Conservation (phyloP, 768 basidiomycete genomes). For the Xanthoconium purpureum region DNA sequence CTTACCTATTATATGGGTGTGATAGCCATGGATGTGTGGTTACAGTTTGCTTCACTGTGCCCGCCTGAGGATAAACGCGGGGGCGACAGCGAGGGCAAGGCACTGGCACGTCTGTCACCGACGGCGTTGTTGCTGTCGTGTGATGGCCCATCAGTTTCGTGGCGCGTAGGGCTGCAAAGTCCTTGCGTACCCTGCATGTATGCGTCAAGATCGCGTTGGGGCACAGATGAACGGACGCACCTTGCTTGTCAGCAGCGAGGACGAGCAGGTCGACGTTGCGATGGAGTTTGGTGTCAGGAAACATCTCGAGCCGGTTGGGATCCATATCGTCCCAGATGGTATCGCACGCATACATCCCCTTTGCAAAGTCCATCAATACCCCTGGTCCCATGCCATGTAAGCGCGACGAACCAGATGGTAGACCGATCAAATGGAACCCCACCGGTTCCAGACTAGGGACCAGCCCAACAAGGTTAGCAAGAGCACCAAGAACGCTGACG, state of each 20-base stretch:
- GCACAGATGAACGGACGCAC: not conserved
- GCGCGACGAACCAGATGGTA: not conserved
- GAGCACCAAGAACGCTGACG: too few species aligned
- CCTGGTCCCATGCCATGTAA: conserved; percentile 22
- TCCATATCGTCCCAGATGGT: conserved; percentile 49
- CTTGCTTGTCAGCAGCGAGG: conserved; percentile 38
- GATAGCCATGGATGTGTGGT: too few species aligned
- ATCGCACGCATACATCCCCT: conserved; percentile 36
- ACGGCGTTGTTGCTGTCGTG: too few species aligned
- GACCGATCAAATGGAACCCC: not conserved
- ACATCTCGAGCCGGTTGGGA: conserved; percentile 42
- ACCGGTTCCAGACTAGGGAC: conserved; percentile 48
- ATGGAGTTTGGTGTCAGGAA: conserved; percentile 38
- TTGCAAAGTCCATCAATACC: conserved; percentile 43
- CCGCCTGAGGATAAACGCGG: too few species aligned
- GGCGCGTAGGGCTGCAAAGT: too few species aligned
- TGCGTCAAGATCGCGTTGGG: not conserved
- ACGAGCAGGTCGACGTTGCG: conserved; percentile 46
- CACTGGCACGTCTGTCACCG: too few species aligned
- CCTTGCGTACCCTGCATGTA: not conserved
- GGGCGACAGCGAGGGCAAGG: too few species aligned
- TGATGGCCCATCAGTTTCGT: too few species aligned
- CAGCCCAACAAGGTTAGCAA: not conserved
- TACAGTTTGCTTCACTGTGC: too few species aligned
- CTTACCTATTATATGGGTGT: too few species aligned